phyloP scores from a whole-genome alignment of 768 basidiomycete species.

The Rhizopogon sp. region DNA sequence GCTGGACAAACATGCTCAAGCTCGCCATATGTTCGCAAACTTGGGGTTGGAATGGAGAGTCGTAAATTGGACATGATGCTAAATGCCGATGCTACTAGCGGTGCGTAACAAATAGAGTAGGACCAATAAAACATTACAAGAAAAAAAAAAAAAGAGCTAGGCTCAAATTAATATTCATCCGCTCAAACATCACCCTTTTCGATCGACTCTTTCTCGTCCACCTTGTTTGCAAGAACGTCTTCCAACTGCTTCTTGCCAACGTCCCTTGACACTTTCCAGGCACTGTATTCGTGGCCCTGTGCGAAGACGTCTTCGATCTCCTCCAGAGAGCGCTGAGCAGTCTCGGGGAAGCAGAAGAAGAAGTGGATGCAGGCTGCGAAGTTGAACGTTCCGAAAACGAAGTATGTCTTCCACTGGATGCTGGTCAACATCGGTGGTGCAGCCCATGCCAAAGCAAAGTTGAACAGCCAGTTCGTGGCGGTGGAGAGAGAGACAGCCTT shows the following conservation, averaged over 20 bases:
- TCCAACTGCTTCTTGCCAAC: constrained; percentile 60
- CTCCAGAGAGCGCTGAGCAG: constrained; percentile 66
- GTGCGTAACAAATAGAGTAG: constrained; percentile 2
- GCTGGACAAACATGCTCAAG: too few species aligned
- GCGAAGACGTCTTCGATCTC: constrained; percentile 77
- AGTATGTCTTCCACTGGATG: constrained; percentile 75
- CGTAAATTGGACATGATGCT: not conserved
- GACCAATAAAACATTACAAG: not conserved
- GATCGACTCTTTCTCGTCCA: constrained; percentile 7
- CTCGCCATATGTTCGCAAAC: too few species aligned
- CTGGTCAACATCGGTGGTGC: constrained; percentile 63
- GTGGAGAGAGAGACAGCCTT: constrained; percentile 47
- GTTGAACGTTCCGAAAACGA: constrained; percentile 76
- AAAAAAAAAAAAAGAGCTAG: not conserved
- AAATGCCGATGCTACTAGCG: not conserved
- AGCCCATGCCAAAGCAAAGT: constrained; percentile 70
- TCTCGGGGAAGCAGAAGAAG: constrained; percentile 79
- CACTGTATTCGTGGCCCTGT: constrained; percentile 62
- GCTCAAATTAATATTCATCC: not conserved
- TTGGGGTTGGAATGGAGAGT: too few species aligned
- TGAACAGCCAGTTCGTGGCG: constrained; percentile 58
- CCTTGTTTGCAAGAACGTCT: constrained; percentile 34
- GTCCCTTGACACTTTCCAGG: constrained; percentile 61
- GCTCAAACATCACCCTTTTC: not conserved
- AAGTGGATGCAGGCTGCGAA: constrained; percentile 67